Conservation (phyloP, 495 filamentous ascomycete genomes). For the Aspergillus asperescens region DNA sequence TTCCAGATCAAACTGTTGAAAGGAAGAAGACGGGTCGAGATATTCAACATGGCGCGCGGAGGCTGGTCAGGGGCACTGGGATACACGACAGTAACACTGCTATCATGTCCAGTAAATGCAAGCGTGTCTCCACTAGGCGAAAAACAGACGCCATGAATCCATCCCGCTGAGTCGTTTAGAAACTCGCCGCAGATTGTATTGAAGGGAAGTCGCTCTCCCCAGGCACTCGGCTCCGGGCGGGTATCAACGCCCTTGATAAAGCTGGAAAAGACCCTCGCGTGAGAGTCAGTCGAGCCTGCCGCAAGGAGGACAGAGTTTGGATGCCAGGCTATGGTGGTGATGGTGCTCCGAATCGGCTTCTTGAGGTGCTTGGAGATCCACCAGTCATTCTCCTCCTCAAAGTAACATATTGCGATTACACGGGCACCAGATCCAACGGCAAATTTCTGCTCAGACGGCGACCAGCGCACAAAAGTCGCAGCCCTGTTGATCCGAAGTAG, state of each 20-base stretch:
- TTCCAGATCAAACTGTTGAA: slow-evolving; percentile 92
- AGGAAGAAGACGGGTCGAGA: slow-evolving; percentile 82
- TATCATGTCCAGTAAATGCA: slow-evolving; percentile 90
- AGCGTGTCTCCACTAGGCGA: slow-evolving; percentile 87
- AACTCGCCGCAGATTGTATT: slow-evolving; percentile 97
- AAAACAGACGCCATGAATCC: slow-evolving; percentile 88
- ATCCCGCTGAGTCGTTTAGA: slow-evolving; percentile 89
- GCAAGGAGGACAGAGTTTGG: slow-evolving; percentile 93
- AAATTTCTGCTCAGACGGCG: slow-evolving; percentile 93
- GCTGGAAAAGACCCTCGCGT: slow-evolving; percentile 88
- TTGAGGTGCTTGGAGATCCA: slow-evolving; percentile 99
- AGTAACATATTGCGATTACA: slow-evolving; percentile 97
- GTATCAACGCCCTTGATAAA: slow-evolving; percentile 94
- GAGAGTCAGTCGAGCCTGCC: slow-evolving; percentile 93
- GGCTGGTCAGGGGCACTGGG: slow-evolving; percentile 88
- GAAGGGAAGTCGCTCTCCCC: slow-evolving; percentile 94
- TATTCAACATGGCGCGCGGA: slow-evolving; percentile 78
- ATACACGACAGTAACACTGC: slow-evolving; percentile 93
- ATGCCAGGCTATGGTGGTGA: slow-evolving; percentile 92
- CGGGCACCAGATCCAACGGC: slow-evolving; percentile 94
- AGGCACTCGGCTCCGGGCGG: slow-evolving; percentile 80
- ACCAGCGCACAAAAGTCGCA: slow-evolving; percentile 96
- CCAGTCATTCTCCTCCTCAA: slow-evolving; percentile 98
- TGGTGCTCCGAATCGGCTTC: slow-evolving; percentile 94
- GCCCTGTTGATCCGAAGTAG: slow-evolving; percentile 96